Evolutionary conservation across 1,284 basidiomycete genomes (phyloP), one percentile per base, ranked within the genome.

Genomic region (Rhodotorula sp.): DNA sequence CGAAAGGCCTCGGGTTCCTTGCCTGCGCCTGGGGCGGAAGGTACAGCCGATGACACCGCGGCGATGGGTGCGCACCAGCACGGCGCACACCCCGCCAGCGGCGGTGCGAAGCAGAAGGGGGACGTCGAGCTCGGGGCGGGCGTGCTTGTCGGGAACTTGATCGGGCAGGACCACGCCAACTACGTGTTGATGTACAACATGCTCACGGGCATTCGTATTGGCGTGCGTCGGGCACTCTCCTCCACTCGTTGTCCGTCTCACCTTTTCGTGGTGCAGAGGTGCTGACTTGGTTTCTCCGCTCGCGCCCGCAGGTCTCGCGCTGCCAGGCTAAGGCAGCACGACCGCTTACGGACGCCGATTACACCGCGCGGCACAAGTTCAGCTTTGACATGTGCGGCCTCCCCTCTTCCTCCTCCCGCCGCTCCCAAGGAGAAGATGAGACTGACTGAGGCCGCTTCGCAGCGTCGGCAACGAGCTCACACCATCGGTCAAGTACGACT

Each of bases 181-280:
- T 99, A 98, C 79, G 92, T 98, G 71, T 85, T 99, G 80, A 98
- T 98, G 96, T 99, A 98, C 85, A 98, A 99, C 85, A 99, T 99
- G 96, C 86, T 99, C 78, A 99, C 96, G 7, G 96, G 96, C 10
- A 98, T 99, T 75, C 89, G 96, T 46, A 95, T 95, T 77, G 95
- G 91, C 61, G 93, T 92, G 77, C 80, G 90, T 87, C 2, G 21
- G 10, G 19, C n/a, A 19, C n/a, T 37, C 36, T 39, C 50, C 21
- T 12, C 13, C 21, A 27, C 27, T 25, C n/a, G 15, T 8, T 0
- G 15, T 1, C 19, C 50, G n/a, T 19, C 25, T 7, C 13, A 15
- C 7, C 21, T 13, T 19, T 12, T 21, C 44, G 9, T 12, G 15
- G 21, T 7, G 7, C 1, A 15, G 58, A 44, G 1, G 2, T 6